phyloP scores from a whole-genome alignment of 2,329 filamentous ascomycete genomes.

The Talaromyces sp. region DNA sequence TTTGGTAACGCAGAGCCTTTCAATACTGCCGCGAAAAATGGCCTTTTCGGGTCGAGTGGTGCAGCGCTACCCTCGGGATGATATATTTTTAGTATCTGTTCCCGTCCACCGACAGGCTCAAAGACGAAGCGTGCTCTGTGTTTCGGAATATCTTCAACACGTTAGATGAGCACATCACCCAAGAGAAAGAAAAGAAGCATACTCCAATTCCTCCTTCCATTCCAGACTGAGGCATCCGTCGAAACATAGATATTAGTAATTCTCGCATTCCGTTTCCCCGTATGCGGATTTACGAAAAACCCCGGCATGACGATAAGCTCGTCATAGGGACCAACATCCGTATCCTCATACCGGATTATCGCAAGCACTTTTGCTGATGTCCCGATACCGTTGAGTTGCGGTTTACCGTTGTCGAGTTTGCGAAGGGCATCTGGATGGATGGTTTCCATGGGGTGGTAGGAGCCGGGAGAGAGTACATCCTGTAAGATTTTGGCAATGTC shows the following conservation, averaged over 20 bases:
- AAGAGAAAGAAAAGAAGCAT: background rate
- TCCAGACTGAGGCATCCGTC: background rate
- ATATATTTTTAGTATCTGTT: background rate
- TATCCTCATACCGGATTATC: background rate
- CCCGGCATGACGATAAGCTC: background rate
- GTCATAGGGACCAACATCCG: constrained; percentile 1
- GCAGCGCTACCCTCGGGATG: background rate
- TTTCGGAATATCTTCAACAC: background rate
- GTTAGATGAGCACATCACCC: background rate
- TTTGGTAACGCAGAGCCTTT: background rate
- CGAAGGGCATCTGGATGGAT: background rate
- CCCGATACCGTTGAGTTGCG: background rate
- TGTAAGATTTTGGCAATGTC: background rate
- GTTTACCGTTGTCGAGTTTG: background rate
- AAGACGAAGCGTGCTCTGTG: constrained; percentile 1
- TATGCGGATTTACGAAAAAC: background rate
- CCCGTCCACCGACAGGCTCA: background rate
- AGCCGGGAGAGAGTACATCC: background rate
- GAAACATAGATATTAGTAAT: constrained; percentile 7
- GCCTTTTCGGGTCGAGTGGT: background rate
- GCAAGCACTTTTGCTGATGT: background rate
- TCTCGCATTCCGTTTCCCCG: background rate
- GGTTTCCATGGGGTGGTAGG: background rate
- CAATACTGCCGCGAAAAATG: background rate
- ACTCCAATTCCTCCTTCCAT: constrained; percentile 8